Base-by-base conservation (phyloP, 129 eudicot genomes). In the Chrysanthemum lavandulifolium region DNA sequence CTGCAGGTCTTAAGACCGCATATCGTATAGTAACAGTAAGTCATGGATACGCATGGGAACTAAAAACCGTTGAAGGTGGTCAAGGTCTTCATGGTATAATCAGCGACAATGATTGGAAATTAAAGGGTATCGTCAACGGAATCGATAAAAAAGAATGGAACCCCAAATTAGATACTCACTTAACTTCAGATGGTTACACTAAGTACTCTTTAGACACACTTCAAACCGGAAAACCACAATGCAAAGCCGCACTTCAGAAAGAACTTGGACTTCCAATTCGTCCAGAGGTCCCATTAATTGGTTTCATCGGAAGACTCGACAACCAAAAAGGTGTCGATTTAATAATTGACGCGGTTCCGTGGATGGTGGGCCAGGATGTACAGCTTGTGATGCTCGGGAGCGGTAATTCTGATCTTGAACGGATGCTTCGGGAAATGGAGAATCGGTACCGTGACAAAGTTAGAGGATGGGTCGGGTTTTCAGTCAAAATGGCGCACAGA, bases 1-100 rank as follows among this genome's bases (percentile, higher is more conserved):
- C 97, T 12, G 97, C 89, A 5, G 97, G 99, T 75, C 36, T 95
- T 10, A 95, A 88, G 73, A 67, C 89, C 10, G 97, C 97, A n/a
- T 91, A 95, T 72, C 99, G 91, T 15, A 69, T 91, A 4, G 91
- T 95, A 10, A 90, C 99, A 10, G 99, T 95, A 15, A 95, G 99
- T 66, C 96, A 80, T 61, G 97, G 95, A 61, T 95, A 95, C 55
- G 82, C 99, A 0, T 86, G 99, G 99, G 99, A 95, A 82, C 78
- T 95, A 48, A 95, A 90, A 78, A 90, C 99, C 2, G 9, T 67
- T 6, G 97, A 95, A 75, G 99, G 99, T 25, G 99, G 99, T 25
- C 90, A 88, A 85, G 99, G 99, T 63, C 83, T 95, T 66, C 99
- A 95, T 51, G 74, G 77, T 6, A 83, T 90, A 61, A 90, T 91